A percentile compares a stretch with the other conserved stretches of the same genome.
Evolutionary conservation across 225 moss, liverwort and hornwort genomes (phyloP).

Genomic region (Neckera pumila): DNA sequence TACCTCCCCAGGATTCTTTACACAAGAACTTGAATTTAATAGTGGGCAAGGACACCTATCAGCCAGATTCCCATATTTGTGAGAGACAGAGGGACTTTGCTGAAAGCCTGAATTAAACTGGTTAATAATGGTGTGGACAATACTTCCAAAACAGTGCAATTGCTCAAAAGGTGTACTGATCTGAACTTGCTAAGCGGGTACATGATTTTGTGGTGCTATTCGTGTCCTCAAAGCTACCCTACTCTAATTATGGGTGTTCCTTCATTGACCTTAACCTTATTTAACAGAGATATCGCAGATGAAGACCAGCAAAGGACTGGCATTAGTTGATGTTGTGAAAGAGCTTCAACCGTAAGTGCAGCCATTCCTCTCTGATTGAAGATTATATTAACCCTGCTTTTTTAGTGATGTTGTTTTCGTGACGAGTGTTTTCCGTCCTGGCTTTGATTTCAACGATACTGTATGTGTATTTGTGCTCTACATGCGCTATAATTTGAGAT

Average conservation of each 20-base stretch:
- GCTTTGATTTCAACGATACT: not conserved
- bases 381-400: not conserved
- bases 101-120: too few relatives aligned
- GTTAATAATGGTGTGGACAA: not conserved
- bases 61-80: not conserved
- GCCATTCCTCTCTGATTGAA: not conserved
- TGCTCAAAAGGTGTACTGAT: not conserved
- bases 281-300: constrained; percentile 65
- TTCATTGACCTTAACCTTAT: constrained; percentile 16
- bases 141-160: not conserved
- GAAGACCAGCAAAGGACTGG: constrained; percentile 85
- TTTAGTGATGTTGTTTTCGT: not conserved
- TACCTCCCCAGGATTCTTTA: not conserved
- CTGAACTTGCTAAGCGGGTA: not conserved
- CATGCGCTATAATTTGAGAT: not conserved
- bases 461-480: not conserved
- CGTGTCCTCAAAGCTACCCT: not conserved
- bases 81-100: not conserved
- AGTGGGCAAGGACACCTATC: too few relatives aligned
- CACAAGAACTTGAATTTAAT: not conserved
- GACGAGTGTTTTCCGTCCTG: not conserved
- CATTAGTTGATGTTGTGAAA: constrained; percentile 81
- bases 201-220: not conserved
- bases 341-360: constrained; percentile 88
- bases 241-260: not conserved